These are phyloP conservation scores for Hyaloscypha bicolor DNA, from an alignment of 495 filamentous ascomycete genomes.

Conservation along the genomic window DNA sequence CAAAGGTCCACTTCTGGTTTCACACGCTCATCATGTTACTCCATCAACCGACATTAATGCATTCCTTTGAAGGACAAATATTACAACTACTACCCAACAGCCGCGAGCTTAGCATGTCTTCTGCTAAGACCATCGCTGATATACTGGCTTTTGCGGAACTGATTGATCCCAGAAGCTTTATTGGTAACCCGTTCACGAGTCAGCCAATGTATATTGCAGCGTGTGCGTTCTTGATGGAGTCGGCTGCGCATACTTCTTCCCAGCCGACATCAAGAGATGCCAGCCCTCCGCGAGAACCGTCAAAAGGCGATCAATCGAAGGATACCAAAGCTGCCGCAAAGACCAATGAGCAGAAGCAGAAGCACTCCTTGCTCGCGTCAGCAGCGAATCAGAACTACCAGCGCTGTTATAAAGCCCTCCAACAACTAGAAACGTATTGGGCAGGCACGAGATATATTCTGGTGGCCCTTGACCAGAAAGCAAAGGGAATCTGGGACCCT, in stretches of 20 bases:
- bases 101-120: slow-evolving; percentile 81
- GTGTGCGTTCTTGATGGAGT: slow-evolving; percentile 83
- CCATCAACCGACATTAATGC: slow-evolving; percentile 78
- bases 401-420: slow-evolving; percentile 76
- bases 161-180: slow-evolving; percentile 76
- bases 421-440: slow-evolving; percentile 79
- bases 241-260: slow-evolving; percentile 57
- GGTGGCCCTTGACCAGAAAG: slow-evolving; percentile 82
- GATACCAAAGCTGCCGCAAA: slow-evolving; percentile 20
- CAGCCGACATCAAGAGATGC: slow-evolving; percentile 55
- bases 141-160: slow-evolving; percentile 79
- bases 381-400: slow-evolving; percentile 81
- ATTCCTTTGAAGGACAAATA: slow-evolving; percentile 70
- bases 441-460: slow-evolving; percentile 84
- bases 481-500: slow-evolving; percentile 80
- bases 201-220: slow-evolving; percentile 90
- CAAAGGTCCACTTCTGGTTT: slow-evolving; percentile 81
- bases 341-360: slow-evolving; percentile 56
- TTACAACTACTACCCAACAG: slow-evolving; percentile 75
- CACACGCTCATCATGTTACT: slow-evolving; percentile 83
- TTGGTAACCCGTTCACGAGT: slow-evolving; percentile 84
- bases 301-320: neutral
- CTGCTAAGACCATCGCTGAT: slow-evolving; percentile 85
- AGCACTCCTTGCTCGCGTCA: slow-evolving; percentile 72
- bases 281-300: slow-evolving; percentile 39